Base-by-base conservation (phyloP, 768 basidiomycete species). In the Suillus occidentalis region DNA sequence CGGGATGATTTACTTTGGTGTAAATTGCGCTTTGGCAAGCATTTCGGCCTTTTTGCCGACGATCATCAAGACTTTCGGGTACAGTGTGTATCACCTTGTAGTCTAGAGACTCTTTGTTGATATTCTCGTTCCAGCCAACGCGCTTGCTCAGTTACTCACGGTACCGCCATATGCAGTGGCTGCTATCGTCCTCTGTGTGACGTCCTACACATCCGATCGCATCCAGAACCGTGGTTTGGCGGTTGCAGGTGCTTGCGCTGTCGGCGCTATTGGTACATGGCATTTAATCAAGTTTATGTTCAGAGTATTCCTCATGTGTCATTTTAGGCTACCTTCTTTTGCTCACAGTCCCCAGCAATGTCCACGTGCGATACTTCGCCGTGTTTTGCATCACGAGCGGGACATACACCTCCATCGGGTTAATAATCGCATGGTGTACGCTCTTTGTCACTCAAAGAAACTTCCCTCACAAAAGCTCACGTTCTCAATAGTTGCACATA, bases 41-140 rank as follows among this genome's bases (percentile, higher is more conserved):
- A 89, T 89, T 42, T 88, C 89, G 28, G 91, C 91, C 0, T 95
- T 95, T 78, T 77, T 95, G 62, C 93, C 93, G 3, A 94, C 91
- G 3, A 91, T 94, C 70, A 85, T 94, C 52, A 81, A 80, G 50
- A 90, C 88, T 0, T 87, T 93, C 63, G 90, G 90, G 40, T 87
- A 83, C 68, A 84, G 91, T 91, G 63, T 56, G 90, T 78, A 34
- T 40, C 25, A 58, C 16, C 9, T 47, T 47, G 47, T 40, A 52
- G 43, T 61, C 4, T 56, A n/a, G n/a, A n/a, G n/a, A n/a, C n/a
- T 28, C n/a, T 37, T 3, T 20, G n/a, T 37, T 68, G 25, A 42
- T 12, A 36, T 14, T 20, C 55, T 39, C 55, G 60, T 36, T 8
- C 63, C 25, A 91, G 90, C 84, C 37, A 83, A 85, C 66, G 89